Percentiles rank a stretch among this genome's conserved stretches.
Conservation (phyloP, 306 rosid genomes). For the Abrus pulchellus region DNA sequence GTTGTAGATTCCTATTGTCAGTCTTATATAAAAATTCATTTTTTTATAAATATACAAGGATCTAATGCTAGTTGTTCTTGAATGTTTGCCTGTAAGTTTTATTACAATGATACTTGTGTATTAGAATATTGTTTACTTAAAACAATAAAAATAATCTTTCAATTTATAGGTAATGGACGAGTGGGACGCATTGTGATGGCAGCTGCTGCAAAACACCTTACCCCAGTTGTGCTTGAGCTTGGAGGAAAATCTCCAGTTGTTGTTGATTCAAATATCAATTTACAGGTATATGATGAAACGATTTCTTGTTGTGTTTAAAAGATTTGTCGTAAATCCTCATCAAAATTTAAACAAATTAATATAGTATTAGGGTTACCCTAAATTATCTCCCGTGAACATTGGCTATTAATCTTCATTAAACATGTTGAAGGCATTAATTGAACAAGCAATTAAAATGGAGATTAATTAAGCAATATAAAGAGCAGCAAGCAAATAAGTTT, state of each 20-base stretch:
- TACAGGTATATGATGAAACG: too few species aligned
- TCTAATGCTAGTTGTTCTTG: not conserved
- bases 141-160: not conserved
- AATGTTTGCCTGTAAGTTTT: slow-evolving; percentile 3
- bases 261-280: slow-evolving; percentile 81
- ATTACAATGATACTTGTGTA: slow-evolving; percentile 5
- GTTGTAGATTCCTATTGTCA: not conserved
- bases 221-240: slow-evolving; percentile 96
- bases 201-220: slow-evolving; percentile 97
- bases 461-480: too few species aligned
- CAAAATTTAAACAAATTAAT: too few species aligned
- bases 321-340: too few species aligned
- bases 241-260: slow-evolving; percentile 96
- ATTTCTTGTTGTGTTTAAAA: too few species aligned
- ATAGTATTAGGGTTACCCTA: too few species aligned
- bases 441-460: too few species aligned
- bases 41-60: not conserved
- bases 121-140: slow-evolving; percentile 12
- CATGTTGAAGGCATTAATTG: too few species aligned
- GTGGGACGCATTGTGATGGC: slow-evolving; percentile 93
- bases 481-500: too few species aligned
- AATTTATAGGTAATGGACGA: slow-evolving; percentile 75
- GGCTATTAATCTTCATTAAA: too few species aligned
- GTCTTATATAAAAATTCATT: not conserved
- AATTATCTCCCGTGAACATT: too few species aligned